Evolutionary conservation across 441 rosid species (phyloP).

Genomic region (Erysimum cheiri): DNA sequence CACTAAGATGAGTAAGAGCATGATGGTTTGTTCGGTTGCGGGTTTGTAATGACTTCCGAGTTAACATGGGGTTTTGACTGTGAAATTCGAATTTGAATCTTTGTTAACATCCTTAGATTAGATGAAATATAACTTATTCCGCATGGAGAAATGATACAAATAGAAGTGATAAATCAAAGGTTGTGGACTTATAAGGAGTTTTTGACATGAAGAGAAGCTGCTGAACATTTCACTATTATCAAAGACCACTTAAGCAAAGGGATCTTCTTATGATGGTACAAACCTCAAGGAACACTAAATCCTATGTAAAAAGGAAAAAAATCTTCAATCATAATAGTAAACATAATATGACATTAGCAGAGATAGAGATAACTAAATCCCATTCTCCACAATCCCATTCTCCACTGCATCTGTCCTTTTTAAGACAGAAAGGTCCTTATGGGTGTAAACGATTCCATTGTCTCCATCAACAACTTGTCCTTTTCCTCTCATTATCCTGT

Average conservation of each 20-base stretch:
- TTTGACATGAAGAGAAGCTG: constrained; percentile 19
- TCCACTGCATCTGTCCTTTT: constrained; percentile 32
- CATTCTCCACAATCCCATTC: constrained; percentile 42
- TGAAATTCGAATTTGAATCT: background rate
- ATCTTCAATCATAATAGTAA: constrained; percentile 23
- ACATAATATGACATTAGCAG: constrained; percentile 20
- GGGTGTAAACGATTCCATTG: constrained; percentile 73
- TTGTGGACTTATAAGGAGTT: background rate
- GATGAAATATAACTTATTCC: background rate
- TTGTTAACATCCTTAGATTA: background rate
- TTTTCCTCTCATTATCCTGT: constrained; percentile 89
- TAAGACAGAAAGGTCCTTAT: constrained; percentile 60
- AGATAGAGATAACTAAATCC: constrained; percentile 15
- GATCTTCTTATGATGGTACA: constrained; percentile 32
- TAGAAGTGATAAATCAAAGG: background rate
- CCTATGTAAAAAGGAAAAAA: constrained; percentile 4
- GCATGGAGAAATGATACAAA: background rate
- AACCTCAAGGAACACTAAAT: constrained; percentile 32
- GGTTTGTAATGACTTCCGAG: constrained; percentile 9
- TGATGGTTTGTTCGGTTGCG: constrained; percentile 14
- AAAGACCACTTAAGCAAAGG: constrained; percentile 14
- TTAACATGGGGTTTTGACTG: constrained; percentile 6
- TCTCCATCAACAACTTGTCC: constrained; percentile 97
- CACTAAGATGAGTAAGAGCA: background rate
- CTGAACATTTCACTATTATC: constrained; percentile 32